Percentiles rank a stretch among this genome's conserved stretches.
These are phyloP conservation scores for Amylostereum chailletii DNA, from an alignment of 1,284 basidiomycete genomes.

Conservation along the genomic window DNA sequence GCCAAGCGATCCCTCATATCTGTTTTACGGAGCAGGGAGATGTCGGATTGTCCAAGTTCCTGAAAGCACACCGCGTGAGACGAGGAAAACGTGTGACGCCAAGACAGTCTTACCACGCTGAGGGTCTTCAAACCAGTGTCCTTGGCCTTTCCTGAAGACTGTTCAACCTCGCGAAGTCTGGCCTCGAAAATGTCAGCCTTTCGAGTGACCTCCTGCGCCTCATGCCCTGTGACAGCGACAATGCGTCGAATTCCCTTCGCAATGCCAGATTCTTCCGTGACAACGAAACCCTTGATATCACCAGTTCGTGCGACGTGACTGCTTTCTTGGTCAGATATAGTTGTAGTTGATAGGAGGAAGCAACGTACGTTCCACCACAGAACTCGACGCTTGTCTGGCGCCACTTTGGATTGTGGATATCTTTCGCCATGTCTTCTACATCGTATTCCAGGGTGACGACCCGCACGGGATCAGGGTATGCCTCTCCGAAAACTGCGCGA, in stretches of 20 bases:
- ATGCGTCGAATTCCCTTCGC: slow-evolving; percentile 97
- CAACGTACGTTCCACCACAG: slow-evolving; percentile 90
- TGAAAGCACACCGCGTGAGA: slow-evolving; percentile 21
- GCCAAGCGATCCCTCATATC: slow-evolving; percentile 72
- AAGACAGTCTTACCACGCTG: slow-evolving; percentile 49
- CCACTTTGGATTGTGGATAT: slow-evolving; percentile 90
- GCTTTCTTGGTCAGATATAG: background rate
- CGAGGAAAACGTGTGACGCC: background rate
- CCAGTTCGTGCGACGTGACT: slow-evolving; percentile 93
- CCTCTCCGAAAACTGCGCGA: slow-evolving; percentile 95
- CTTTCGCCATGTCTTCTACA: slow-evolving; percentile 78
- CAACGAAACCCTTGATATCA: slow-evolving; percentile 92
- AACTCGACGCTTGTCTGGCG: slow-evolving; percentile 88
- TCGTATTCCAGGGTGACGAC: slow-evolving; percentile 88
- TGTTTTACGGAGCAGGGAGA: slow-evolving; percentile 80
- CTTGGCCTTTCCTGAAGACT: slow-evolving; percentile 69
- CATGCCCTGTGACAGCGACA: slow-evolving; percentile 90
- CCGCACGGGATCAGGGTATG: slow-evolving; percentile 95
- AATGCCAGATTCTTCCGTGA: slow-evolving; percentile 94
- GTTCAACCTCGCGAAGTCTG: slow-evolving; percentile 60
- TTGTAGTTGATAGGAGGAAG: background rate
- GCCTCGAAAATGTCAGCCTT: slow-evolving; percentile 59
- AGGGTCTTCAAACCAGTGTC: slow-evolving; percentile 81
- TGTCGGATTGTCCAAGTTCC: slow-evolving; percentile 88
- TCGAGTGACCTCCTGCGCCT: slow-evolving; percentile 78